Base-by-base conservation (phyloP, 202 grass and related monocot genomes). In the Brachypodium distachyon region DNA sequence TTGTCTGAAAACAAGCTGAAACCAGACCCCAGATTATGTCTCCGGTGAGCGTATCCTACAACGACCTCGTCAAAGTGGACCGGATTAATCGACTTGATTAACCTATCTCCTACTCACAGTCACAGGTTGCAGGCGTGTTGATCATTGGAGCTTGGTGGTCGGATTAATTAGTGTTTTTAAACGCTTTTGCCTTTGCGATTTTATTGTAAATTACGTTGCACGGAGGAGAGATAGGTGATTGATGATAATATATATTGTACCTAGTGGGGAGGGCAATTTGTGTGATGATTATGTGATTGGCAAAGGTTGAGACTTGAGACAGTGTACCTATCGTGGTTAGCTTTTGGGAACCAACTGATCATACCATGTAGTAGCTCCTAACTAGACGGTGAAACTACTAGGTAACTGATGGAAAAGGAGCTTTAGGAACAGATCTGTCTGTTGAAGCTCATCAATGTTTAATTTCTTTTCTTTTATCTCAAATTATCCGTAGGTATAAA, bases 311-410 rank as follows among this genome's bases (percentile, higher is more conserved):
- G 47, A 55, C 18, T 33, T 13, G 67, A 61, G 61, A 79, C 76
- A 39, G 38, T 70, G 46, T 70, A 80, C 70, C 86, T 84, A 84
- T 84, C 34, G 14, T 32, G 17, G 38, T 46, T 54, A 26, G 38
- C 76, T 88, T 80, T 80, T 80, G 70, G 81, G 61, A 84, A 69
- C 81, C 83, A 31, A 75, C 61, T 74, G 50, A 83, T 51, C 50
- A 8, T 72, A 46, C 34, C 44, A 26, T 4, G 42, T 46, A 4
- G n/a, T 34, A 62, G 64, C 14, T 46, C 40, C 64, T 46, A 11
- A 44, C 53, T 61, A 31, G 43, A 21, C 6, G 36, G 19, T 83
- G 53, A 62, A 74, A 44, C 68, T 72, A 79, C 74, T 69, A 7
- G 37, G 74, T 70, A 87, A 46, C 52, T 59, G 12, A 6, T 55